Conservation (phyloP, 169 alveolate genomes). For the Plasmodium knowlesi region DNA sequence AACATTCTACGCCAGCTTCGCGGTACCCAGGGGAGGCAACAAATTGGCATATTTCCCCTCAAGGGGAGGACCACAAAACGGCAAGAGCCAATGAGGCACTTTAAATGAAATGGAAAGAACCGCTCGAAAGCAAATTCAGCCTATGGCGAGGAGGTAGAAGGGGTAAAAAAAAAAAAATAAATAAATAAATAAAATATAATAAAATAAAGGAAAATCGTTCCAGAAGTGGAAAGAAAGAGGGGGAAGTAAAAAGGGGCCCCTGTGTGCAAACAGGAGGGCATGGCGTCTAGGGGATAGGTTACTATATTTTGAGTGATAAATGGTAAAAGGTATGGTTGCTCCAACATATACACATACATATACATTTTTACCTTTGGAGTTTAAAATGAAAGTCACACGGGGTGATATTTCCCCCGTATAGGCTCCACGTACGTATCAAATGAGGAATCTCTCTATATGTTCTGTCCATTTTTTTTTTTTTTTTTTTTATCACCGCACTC, state of each 20-base stretch:
- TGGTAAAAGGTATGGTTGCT: neutral
- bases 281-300: neutral
- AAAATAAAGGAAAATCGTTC: neutral
- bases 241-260: neutral
- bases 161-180: neutral
- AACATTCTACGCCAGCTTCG: neutral
- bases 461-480: neutral
- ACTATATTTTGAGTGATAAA: neutral
- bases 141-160: neutral
- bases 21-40: neutral
- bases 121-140: neutral
- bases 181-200: no score
- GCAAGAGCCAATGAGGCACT: neutral
- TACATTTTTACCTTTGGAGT: neutral
- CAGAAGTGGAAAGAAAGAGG: neutral
- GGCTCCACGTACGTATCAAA: neutral
- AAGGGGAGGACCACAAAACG: neutral
- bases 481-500: neutral
- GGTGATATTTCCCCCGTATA: neutral
- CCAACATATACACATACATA: neutral
- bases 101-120: neutral
- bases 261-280: neutral
- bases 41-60: no score
- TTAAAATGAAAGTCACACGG: neutral
- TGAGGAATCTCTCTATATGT: neutral